Conservation (phyloP, 768 basidiomycete genomes). For the Rhizopogon vulgaris region DNA sequence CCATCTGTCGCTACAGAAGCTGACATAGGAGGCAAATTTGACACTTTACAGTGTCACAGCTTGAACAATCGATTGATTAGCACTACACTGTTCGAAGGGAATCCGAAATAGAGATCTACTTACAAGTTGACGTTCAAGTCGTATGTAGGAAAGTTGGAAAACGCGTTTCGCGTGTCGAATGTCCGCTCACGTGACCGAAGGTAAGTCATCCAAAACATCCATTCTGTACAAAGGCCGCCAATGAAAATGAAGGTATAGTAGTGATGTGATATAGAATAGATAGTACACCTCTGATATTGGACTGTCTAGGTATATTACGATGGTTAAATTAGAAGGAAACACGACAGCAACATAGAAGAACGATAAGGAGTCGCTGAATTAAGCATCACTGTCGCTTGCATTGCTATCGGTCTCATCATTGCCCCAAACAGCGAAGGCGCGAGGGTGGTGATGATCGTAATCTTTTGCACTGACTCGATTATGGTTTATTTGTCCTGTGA, state of each 20-base stretch:
- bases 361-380: constrained; percentile 1
- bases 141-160: not conserved
- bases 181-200: not conserved
- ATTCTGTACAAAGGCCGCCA: not conserved
- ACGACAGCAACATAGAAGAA: not conserved
- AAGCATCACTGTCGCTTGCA: constrained; percentile 63
- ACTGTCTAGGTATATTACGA: not conserved
- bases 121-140: no score
- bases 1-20: constrained; percentile 5
- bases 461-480: constrained; percentile 14
- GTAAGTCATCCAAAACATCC: not conserved
- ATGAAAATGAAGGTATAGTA: not conserved
- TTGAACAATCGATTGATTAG: not conserved
- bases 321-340: not conserved
- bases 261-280: constrained; percentile 2
- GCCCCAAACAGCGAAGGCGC: constrained; percentile 82
- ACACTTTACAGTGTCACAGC: not conserved
- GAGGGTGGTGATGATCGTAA: constrained; percentile 26
- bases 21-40: not conserved
- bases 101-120: not conserved
- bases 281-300: not conserved
- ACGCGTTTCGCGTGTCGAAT: not conserved
- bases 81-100: not conserved
- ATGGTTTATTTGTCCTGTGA: constrained; percentile 9
- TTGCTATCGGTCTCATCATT: constrained; percentile 87